Evolutionary conservation across 1,284 basidiomycete species (phyloP), one percentile per base, ranked within the genome.

Genomic region (Cystobasidium slooffiae): DNA sequence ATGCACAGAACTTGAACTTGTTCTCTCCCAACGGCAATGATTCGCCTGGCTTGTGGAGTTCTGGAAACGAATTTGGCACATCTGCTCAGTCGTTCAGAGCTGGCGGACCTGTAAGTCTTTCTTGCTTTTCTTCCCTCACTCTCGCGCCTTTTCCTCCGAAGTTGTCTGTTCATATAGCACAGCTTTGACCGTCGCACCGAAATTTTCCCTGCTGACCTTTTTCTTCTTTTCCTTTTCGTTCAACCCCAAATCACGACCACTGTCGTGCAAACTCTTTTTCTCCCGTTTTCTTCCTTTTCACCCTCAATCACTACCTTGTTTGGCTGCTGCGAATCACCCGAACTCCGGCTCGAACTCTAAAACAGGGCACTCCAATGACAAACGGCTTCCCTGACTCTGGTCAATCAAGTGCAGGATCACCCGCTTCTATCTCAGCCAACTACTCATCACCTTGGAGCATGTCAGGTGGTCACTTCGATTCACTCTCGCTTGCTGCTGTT

Each of bases 341-440:
- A 20, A 20, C 47, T 20, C 1, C 47, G 47, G 16, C 20, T 16
- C 47, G 47, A 14, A 51, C 47, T 16, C 20, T 1, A 55, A 55
- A 12, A 61, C 58, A 66, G 64, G 64, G 64, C 14, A 66, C 64
- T 20, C 64, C 64, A 9, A 66, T 66, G 64, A 66, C 31, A 5
- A 20, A 46, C 46, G 62, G 64, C n/a, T 66, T 66, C 24, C 31
- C 64, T 37, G 64, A 66, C 37, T 66, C 64, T 31, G 64, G 64
- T 49, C 64, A 66, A 37, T 66, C 64, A 18, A 66, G 64, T 22
- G 64, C 64, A 41, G 64, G 64, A n/a, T 66, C 64, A 18, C 64
- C 64, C 8, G 64, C 49, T 41, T 52, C 49, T 18, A 43, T 66
- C 16, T 66, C 64, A 12, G 64, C 64, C 24, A 52, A 66, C 44